Conservation (phyloP, 345 rosid genomes). For the Triadica sebifera region DNA sequence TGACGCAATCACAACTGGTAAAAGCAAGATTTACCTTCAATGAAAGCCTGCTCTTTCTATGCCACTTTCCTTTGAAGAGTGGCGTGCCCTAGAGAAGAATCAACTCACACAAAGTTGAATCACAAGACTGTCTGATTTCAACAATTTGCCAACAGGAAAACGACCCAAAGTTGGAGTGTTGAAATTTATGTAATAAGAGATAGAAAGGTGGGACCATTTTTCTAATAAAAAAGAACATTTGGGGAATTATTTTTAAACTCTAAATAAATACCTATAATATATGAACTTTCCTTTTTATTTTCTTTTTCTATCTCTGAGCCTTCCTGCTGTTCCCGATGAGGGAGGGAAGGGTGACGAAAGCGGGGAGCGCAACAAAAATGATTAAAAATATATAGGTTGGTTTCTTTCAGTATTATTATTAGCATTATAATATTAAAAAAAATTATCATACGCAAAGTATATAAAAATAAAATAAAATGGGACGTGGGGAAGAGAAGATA, state of each 20-base stretch:
- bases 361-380: slow-evolving; percentile 12
- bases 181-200: slow-evolving; percentile 30
- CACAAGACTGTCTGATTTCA: slow-evolving; percentile 17
- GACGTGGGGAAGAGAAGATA: slow-evolving; percentile 50
- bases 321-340: slow-evolving; percentile 38
- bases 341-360: slow-evolving; percentile 19
- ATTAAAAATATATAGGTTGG: neutral
- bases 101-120: neutral
- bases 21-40: neutral
- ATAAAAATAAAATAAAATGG: slow-evolving; percentile 4
- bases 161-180: slow-evolving; percentile 13
- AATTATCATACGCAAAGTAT: neutral
- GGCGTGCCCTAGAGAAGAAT: neutral
- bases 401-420: neutral
- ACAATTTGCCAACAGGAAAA: slow-evolving; percentile 25
- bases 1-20: slow-evolving; percentile 1
- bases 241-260: neutral
- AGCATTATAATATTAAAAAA: neutral
- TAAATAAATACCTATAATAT: no score
- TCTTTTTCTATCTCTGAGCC: neutral
- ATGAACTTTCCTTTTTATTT: no score
- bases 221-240: no score
- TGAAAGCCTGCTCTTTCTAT: neutral
- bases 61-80: slow-evolving; percentile 4
- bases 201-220: slow-evolving; percentile 20